phyloP scores from a whole-genome alignment of 441 rosid genomes.

The Hypseocharis bilobata region DNA sequence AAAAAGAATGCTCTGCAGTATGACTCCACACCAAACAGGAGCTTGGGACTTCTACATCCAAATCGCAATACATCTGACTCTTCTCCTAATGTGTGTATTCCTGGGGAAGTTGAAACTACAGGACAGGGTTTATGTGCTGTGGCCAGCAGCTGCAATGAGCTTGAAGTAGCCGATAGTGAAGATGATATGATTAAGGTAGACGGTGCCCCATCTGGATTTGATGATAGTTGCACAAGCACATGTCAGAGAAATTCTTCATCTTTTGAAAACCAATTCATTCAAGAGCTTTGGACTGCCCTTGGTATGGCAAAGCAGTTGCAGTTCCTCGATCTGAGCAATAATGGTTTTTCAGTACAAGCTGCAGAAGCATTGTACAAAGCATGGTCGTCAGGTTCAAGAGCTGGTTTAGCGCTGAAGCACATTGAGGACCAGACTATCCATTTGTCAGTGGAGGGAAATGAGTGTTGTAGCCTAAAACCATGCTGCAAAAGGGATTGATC shows the following conservation, averaged over 20 bases:
- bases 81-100: constrained; percentile 15
- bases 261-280: constrained; percentile 29
- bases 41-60: constrained; percentile 21
- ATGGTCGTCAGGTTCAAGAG: constrained; percentile 53
- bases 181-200: constrained; percentile 36
- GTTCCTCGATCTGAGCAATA: constrained; percentile 60
- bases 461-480: constrained; percentile 51
- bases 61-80: constrained; percentile 20
- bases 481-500: constrained; percentile 79
- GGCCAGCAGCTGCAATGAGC: constrained; percentile 33
- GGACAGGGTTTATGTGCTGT: constrained; percentile 28
- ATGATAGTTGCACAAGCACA: constrained; percentile 43
- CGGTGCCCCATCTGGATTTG: constrained; percentile 31
- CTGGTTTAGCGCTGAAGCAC: constrained; percentile 42
- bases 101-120: constrained; percentile 23
- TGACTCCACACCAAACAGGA: constrained; percentile 14
- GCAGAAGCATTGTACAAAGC: constrained; percentile 45
- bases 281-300: constrained; percentile 51
- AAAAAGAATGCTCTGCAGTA: too few species aligned
- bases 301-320: constrained; percentile 53
- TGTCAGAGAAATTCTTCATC: constrained; percentile 32
- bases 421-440: constrained; percentile 47
- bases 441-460: constrained; percentile 41
- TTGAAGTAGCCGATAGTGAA: constrained; percentile 90
- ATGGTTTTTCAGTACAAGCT: constrained; percentile 44